Evolutionary conservation across 1,139 yeast genomes (phyloP).

Genomic region (Magnusiomyces tetraspermus): DNA sequence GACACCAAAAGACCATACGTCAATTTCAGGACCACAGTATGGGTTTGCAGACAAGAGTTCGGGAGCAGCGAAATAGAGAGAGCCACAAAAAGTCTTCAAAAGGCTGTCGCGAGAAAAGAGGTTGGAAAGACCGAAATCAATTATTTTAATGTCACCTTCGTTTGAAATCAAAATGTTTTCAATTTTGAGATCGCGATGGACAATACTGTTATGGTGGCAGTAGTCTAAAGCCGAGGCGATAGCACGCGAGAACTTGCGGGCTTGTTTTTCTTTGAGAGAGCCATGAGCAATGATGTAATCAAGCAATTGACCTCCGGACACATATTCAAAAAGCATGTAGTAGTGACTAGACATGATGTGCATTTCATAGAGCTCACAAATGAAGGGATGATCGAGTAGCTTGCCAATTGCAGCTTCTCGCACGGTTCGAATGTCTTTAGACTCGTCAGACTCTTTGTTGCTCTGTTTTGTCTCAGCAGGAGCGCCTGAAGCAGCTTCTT

Average conservation of each 20-base stretch:
- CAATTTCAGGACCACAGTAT: constrained; percentile 94
- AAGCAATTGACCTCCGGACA: constrained; percentile 95
- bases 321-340: constrained; percentile 94
- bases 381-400: constrained; percentile 81
- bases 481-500: constrained; percentile 38
- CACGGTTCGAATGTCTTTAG: constrained; percentile 84
- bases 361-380: constrained; percentile 87
- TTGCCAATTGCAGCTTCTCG: constrained; percentile 94
- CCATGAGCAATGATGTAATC: constrained; percentile 98
- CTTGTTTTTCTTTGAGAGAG: constrained; percentile 84
- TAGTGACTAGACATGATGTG: constrained; percentile 95
- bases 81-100: constrained; percentile 92
- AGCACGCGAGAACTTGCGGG: constrained; percentile 93
- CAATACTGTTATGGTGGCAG: constrained; percentile 87
- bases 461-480: constrained; percentile 34
- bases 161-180: constrained; percentile 93
- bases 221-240: constrained; percentile 90
- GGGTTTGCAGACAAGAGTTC: constrained; percentile 89
- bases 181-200: constrained; percentile 91
- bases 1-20: constrained; percentile 97
- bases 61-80: constrained; percentile 96
- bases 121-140: constrained; percentile 88
- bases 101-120: constrained; percentile 63
- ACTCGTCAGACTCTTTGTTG: constrained; percentile 74
- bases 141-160: constrained; percentile 87